Conservation (phyloP, 768 basidiomycete species). For the Ramaria sp. region DNA sequence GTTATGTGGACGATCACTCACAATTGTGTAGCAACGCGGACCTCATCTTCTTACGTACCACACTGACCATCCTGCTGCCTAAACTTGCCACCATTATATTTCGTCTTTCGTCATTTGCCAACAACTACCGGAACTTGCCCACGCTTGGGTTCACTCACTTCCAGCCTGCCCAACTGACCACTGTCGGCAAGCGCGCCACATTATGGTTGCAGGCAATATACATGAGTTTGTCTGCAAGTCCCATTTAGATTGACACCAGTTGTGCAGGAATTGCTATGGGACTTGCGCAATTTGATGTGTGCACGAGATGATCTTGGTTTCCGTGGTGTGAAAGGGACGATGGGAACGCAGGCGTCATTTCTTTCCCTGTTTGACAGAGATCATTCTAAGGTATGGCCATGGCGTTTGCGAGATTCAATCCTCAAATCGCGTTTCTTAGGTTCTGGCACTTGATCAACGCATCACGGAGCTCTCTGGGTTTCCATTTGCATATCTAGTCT, state of each 20-base stretch:
- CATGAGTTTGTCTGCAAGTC: no score
- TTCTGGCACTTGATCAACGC: conserved; percentile 76
- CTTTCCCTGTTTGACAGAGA: conserved; percentile 89
- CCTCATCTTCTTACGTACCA: conserved; percentile 89
- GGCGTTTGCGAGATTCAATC: background rate
- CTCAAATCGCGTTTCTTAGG: conserved; percentile 30
- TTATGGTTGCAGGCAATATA: no score
- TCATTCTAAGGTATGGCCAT: conserved; percentile 63
- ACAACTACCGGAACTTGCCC: conserved; percentile 77
- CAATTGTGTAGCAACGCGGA: conserved; percentile 74
- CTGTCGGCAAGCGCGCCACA: no score
- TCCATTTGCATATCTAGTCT: conserved; percentile 91
- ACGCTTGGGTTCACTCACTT: no score
- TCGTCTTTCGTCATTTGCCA: conserved; percentile 76
- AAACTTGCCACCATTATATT: conserved; percentile 89
- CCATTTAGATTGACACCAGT: no score
- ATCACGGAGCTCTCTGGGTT: conserved; percentile 92
- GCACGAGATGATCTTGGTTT: no score
- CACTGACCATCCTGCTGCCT: conserved; percentile 70
- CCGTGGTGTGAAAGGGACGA: no score
- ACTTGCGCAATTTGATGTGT: no score
- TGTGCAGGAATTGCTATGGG: no score
- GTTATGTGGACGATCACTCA: background rate
- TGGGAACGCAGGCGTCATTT: conserved; percentile 96
- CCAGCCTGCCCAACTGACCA: no score